phyloP scores from a whole-genome alignment of 192 early-diverging fungal genomes.

The Umbelopsis ramanniana region DNA sequence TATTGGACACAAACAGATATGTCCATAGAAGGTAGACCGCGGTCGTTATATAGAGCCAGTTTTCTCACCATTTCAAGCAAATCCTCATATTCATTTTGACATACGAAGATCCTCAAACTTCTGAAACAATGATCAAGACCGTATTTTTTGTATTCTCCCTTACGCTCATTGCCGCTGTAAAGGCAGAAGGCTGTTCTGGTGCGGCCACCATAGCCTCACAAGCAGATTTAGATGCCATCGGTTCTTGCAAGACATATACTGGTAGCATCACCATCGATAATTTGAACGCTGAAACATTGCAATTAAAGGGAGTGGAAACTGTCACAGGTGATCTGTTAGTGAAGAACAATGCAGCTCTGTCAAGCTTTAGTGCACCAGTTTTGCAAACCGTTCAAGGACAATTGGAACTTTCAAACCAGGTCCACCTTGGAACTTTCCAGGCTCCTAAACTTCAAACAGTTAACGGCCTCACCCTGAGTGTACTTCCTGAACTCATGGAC shows the following conservation, averaged over 20 bases:
- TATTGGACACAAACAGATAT: slow-evolving; percentile 17
- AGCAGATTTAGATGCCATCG: slow-evolving; percentile 36
- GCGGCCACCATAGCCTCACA: not conserved
- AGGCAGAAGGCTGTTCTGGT: not conserved
- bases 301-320: slow-evolving; percentile 30
- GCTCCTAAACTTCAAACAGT: slow-evolving; percentile 27
- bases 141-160: not conserved
- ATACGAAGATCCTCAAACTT: not conserved
- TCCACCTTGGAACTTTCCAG: slow-evolving; percentile 21
- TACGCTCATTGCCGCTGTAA: not conserved
- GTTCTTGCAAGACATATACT: slow-evolving; percentile 21
- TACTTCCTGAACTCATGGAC: slow-evolving; percentile 32
- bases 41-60: not conserved
- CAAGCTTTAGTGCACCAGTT: slow-evolving; percentile 28
- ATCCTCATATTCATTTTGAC: not conserved
- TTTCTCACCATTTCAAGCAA: no score
- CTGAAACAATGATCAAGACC: not conserved
- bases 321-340: slow-evolving; percentile 32
- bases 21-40: not conserved
- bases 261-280: slow-evolving; percentile 37
- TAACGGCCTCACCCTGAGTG: slow-evolving; percentile 25
- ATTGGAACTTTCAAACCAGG: slow-evolving; percentile 33
- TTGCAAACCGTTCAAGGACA: slow-evolving; percentile 30
- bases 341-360: slow-evolving; percentile 17
- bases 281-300: not conserved